Base-by-base conservation (phyloP, 139 green algal species). In the Micractinium conductrix region DNA sequence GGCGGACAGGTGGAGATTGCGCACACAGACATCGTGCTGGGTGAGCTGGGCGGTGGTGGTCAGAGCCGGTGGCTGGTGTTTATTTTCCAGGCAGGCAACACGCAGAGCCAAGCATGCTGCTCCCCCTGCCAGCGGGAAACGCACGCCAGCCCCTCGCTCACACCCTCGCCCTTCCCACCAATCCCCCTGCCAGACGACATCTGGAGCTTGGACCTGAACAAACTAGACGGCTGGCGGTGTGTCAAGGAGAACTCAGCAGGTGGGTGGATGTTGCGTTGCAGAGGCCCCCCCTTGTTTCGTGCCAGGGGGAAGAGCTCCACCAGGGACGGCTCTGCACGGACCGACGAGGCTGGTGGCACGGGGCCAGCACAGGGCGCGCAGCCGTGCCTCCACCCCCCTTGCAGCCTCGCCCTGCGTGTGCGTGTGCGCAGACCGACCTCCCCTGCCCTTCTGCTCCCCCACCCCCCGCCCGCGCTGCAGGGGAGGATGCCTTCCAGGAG, bases 181-280 rank as follows among this genome's bases (percentile, higher is more conserved):
- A 14, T 9, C 14, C 19, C 37, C 45, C 74, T 9, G 8, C 28
- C 75, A 81, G 76, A 82, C 84, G 96, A 99, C 87, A 81, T 99
- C 55, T 99, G 96, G 95, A 79, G 67, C 28, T 84, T 99, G 16
- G 93, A 99, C 87, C 86, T 98, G n/a, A 88, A 80, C 30, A 98
- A 96, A 84, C 86, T 97, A 68, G 93, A 97, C 78, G 94, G 93
- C 33, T 97, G 93, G 94, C 67, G 65, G 19, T 91, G 90, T n/a
- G 75, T 94, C 5, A 85, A 92, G 63, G 91, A 94, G 65, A 97
- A 97, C 88, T 95, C 88, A 0, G 89, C n/a, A n/a, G n/a, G n/a
- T n/a, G n/a, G n/a, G n/a, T n/a, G n/a, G n/a, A n/a, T n/a, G n/a
- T n/a, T n/a, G n/a, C n/a, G n/a, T n/a, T n/a, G n/a, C n/a, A n/a